Conservation (phyloP, 108 stramenopile species). For the Skeletonema grethae region DNA sequence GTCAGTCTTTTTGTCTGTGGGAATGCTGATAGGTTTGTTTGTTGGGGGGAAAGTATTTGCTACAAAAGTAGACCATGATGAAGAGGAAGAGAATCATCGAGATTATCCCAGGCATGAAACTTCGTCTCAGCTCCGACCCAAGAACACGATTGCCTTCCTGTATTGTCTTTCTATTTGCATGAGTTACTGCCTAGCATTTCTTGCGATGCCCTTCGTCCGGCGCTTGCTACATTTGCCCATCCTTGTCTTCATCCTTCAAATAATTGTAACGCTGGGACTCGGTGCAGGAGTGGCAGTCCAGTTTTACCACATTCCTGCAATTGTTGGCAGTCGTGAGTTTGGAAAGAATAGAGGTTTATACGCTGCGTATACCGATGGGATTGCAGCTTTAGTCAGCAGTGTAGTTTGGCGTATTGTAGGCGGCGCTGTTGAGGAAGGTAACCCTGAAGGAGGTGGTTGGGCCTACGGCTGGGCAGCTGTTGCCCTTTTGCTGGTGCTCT, state of each 20-base stretch:
- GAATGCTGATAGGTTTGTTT: conserved; percentile 66
- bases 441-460: conserved; percentile 78
- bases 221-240: conserved; percentile 55
- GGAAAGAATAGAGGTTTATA: conserved; percentile 76
- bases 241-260: conserved; percentile 68
- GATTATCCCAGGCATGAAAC: conserved; percentile 1
- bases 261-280: conserved; percentile 55
- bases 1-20: conserved; percentile 70
- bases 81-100: neutral
- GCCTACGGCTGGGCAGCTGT: conserved; percentile 86
- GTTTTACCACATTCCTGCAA: conserved; percentile 77
- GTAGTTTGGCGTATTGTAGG: conserved; percentile 76
- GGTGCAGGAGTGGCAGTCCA: conserved; percentile 78
- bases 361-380: conserved; percentile 74
- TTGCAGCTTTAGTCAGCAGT: conserved; percentile 68
- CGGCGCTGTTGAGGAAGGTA: conserved; percentile 63
- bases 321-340: conserved; percentile 71
- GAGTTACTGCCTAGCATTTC: conserved; percentile 70
- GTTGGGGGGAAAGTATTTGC: conserved; percentile 73
- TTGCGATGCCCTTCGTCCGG: conserved; percentile 65
- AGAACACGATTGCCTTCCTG: conserved; percentile 65
- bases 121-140: conserved; percentile 37
- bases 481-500: conserved; percentile 69
- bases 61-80: conserved; percentile 38
- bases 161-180: conserved; percentile 73